phyloP scores from a whole-genome alignment of 1,284 basidiomycete genomes.

The Austroboletus niveus region DNA sequence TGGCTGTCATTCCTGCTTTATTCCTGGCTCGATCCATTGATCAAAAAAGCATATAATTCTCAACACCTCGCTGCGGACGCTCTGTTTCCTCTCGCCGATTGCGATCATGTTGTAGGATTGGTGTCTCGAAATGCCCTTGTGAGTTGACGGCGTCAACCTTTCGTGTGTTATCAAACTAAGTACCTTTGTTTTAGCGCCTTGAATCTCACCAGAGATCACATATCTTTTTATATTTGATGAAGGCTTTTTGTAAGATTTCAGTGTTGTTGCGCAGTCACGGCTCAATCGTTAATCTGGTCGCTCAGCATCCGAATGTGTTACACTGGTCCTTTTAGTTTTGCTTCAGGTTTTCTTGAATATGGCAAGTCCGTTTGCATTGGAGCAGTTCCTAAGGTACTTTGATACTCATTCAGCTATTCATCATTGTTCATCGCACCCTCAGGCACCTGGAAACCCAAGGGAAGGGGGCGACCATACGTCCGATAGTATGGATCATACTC shows the following conservation, averaged over 20 bases:
- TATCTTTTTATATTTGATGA: conserved; percentile 9
- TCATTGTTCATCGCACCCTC: neutral
- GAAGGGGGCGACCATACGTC: conserved; percentile 14
- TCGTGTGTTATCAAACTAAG: neutral
- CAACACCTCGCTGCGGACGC: conserved; percentile 43
- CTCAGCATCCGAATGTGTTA: conserved; percentile 7
- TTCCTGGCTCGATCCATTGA: conserved; percentile 55
- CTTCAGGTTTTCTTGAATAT: conserved; percentile 3
- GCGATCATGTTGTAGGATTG: conserved; percentile 44
- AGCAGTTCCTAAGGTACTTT: conserved; percentile 12
- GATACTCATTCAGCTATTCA: neutral
- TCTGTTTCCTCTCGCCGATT: conserved; percentile 59
- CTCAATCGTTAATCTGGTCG: neutral
- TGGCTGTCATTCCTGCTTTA: conserved; percentile 54
- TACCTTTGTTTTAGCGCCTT: neutral
- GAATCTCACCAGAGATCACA: conserved; percentile 1
- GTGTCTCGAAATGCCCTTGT: conserved; percentile 40
- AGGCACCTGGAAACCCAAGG: conserved; percentile 19
- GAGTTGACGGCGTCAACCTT: conserved; percentile 3
- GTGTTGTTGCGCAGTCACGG: neutral
- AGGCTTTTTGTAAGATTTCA: conserved; percentile 10
- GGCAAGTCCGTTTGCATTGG: conserved; percentile 11
- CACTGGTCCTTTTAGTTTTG: conserved; percentile 2
- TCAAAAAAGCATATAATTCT: conserved; percentile 44
- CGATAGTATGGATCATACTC: conserved; percentile 24